Evolutionary conservation across 2,329 filamentous ascomycete species (phyloP).

Genomic region (Verticillium isaacii): DNA sequence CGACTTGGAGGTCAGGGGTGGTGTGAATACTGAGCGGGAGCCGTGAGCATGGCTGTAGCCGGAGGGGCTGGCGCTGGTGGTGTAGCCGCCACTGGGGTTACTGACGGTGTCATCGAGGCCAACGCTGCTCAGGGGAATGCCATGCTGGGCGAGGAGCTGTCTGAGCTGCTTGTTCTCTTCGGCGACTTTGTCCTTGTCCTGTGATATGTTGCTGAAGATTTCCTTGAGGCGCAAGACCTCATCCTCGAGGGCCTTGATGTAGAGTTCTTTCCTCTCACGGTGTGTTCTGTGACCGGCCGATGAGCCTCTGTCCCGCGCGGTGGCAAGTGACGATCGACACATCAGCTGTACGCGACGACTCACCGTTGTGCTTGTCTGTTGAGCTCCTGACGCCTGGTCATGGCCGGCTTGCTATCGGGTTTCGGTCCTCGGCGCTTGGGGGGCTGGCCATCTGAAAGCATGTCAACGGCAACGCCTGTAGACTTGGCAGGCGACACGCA

Average conservation of each 20-base stretch:
- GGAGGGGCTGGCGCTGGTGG: constrained; percentile 53
- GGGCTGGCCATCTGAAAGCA: constrained; percentile 66
- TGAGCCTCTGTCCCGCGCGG: constrained; percentile 9
- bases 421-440: constrained; percentile 91
- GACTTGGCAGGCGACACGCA: constrained; percentile 10
- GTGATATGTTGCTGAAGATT: constrained; percentile 66
- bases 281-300: constrained; percentile 65
- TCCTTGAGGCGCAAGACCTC: constrained; percentile 88
- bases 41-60: constrained; percentile 52
- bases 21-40: constrained; percentile 42
- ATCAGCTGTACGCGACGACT: constrained; percentile 9
- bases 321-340: no score
- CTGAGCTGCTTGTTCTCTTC: constrained; percentile 78
- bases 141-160: constrained; percentile 48
- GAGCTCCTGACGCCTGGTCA: constrained; percentile 87
- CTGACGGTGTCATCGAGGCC: constrained; percentile 37
- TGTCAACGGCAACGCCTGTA: neutral
- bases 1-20: constrained; percentile 39
- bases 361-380: constrained; percentile 96
- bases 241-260: constrained; percentile 89
- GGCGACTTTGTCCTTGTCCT: constrained; percentile 69
- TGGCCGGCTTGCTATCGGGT: constrained; percentile 89
- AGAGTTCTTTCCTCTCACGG: constrained; percentile 92
- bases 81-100: constrained; percentile 42
- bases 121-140: constrained; percentile 32